phyloP scores from a whole-genome alignment of 2,329 filamentous ascomycete species.

The Pyricularia pennisetigena region DNA sequence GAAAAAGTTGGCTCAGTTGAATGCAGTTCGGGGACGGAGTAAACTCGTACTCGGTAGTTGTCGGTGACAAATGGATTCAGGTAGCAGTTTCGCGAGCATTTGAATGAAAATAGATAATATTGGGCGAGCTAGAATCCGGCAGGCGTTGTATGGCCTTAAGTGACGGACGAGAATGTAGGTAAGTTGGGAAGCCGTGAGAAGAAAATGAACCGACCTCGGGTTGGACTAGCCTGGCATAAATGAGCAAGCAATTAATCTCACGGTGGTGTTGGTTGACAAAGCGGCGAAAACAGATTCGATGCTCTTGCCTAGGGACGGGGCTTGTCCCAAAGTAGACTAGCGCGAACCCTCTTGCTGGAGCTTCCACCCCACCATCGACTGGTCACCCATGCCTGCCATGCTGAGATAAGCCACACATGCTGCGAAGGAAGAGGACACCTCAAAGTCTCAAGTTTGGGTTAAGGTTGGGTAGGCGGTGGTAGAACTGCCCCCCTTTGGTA shows the following conservation, averaged over 20 bases:
- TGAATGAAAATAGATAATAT: background rate
- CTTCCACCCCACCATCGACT: background rate
- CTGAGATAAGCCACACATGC: conserved; percentile 1
- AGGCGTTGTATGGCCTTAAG: background rate
- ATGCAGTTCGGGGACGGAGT: background rate
- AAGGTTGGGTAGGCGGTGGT: background rate
- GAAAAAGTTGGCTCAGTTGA: background rate
- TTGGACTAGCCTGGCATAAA: background rate
- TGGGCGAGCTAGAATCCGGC: background rate
- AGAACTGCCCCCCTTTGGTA: conserved; percentile 7
- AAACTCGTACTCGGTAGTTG: background rate
- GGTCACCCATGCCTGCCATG: background rate
- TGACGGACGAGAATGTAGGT: too few relatives aligned
- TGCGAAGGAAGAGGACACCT: background rate
- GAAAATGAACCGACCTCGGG: background rate
- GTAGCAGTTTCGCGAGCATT: background rate
- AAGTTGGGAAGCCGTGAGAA: background rate
- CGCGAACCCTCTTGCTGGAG: background rate
- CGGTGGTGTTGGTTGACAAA: background rate
- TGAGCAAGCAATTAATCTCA: background rate
- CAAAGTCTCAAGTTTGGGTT: background rate
- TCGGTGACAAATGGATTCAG: background rate
- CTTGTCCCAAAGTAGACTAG: background rate
- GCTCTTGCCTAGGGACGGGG: background rate
- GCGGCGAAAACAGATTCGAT: background rate